Base-by-base conservation (phyloP, 2,329 filamentous ascomycete genomes). In the Mariannaea elegans region DNA sequence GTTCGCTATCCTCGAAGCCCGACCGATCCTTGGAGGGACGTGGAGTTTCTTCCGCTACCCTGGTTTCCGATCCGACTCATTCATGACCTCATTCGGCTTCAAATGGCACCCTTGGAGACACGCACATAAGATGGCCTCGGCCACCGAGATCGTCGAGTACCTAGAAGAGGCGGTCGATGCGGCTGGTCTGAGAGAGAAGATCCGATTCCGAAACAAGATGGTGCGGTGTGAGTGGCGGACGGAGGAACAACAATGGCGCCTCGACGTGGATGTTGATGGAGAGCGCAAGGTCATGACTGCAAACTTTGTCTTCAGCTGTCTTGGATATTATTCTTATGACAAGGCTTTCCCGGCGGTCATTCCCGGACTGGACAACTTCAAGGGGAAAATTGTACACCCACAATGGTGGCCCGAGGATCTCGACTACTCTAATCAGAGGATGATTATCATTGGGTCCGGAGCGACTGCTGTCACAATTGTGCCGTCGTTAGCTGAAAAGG, bases 1-100 rank as follows among this genome's bases (percentile, higher is more conserved):
- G 32, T 92, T 88, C 69, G 81, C 84, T 42, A 84, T 94, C 45
- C 83, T 94, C 41, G 91, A 94, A 73, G 82, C 81, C 4, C 86
- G 90, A 53, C 76, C 82, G 56, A 79, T 83, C 39, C 79, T 93
- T 8, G 91, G 91, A 12, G 91, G 91, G 24, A 94, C 91, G 13
- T 94, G 91, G 91, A 85, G 86, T 66, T 84, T 93, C 55, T 94
- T 92, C 81, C 86, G 84, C 42, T 94, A 93, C 70, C 91, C 90
- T 0, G 89, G 91, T 34, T 85, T 93, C 58, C 85, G 88, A 34
- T 89, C 86, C 38, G 88, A 90, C 71, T 89, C 86, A 1, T 81
- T 84, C 67, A 81, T 90, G 65, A 82, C 80, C 54, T 80, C 85
- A 1, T 90, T 89, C 58, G 86, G 87, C 44, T 90, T 94, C 62